Evolutionary conservation across 345 rosid species (phyloP), one percentile per base, ranked within the genome.

Genomic region (Salix suchowensis): DNA sequence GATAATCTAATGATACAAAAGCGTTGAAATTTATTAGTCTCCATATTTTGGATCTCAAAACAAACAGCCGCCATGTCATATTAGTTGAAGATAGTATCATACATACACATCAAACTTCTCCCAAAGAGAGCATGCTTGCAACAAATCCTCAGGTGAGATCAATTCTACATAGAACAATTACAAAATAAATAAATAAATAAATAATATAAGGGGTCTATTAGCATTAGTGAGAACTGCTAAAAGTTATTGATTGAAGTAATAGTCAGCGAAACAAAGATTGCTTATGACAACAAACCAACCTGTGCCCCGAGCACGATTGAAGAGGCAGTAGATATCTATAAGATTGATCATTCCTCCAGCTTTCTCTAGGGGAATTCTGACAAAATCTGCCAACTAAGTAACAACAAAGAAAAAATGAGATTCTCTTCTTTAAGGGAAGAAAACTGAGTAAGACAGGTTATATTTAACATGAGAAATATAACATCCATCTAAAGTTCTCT

Each of bases 271-370:
- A 18, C n/a, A 61, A 50, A 13, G 32, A 67, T 30, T 34, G 18
- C 34, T 23, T 1, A 36, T 23, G 37, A 36, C 5, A 37, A 15
- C 30, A 58, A 36, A 75, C 67, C 54, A 76, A 94, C 98, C 97
- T 88, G 97, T 96, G 77, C 99, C 98, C 37, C 97, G 89, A 72
- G 98, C 99, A 71, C 98, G 98, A 74, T 92, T 94, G 85, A 94
- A 92, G 80, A 92, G 95, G 84, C 97, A 96, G 80, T 92, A 93
- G 66, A 90, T 84, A 81, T 96, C 99, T 70, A 93, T 89, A 76
- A 91, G 98, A 78, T 90, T 93, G 80, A 96, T 92, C 98, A 96
- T 90, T 46, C 99, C 99, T 67, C 99, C 97, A 71, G 94, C 89
- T 87, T 87, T 90, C 83, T 93, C 94, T 60, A 94, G 82, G 4